phyloP scores from a whole-genome alignment of 345 rosid species.

The Aurinia saxatilis region DNA sequence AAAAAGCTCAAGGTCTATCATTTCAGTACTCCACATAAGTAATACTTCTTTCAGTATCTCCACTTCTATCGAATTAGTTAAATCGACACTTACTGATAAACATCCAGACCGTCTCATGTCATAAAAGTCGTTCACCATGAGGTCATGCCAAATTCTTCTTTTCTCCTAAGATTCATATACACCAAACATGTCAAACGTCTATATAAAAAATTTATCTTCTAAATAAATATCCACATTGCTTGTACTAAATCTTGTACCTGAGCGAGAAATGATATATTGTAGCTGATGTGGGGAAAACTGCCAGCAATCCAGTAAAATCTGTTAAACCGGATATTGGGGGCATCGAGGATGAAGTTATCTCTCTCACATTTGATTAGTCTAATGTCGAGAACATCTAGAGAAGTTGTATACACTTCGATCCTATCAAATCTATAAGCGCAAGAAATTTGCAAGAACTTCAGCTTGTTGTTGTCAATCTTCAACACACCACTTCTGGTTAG shows the following conservation, averaged over 20 bases:
- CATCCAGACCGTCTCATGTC: neutral
- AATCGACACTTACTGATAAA: neutral
- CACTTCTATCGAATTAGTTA: conserved; percentile 7
- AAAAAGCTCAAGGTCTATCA: conserved; percentile 7
- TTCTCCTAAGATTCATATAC: conserved; percentile 2
- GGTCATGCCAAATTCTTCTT: conserved; percentile 3
- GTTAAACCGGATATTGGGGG: neutral
- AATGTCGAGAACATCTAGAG: conserved; percentile 11
- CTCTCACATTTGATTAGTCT: neutral
- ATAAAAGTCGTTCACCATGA: neutral
- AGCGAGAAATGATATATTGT: neutral
- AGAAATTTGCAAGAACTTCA: conserved; percentile 1
- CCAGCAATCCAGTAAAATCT: neutral
- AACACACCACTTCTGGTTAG: neutral
- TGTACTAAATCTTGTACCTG: conserved; percentile 4
- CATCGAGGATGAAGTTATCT: neutral
- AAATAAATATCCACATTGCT: no score
- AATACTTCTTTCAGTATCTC: conserved; percentile 6
- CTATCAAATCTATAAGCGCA: neutral
- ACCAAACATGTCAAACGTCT: no score
- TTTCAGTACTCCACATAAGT: neutral
- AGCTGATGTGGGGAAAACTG: neutral
- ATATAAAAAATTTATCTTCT: no score
- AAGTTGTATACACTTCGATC: neutral
- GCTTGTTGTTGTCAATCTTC: conserved; percentile 11